These are phyloP conservation scores for Allantophomopsis lycopodina DNA, from an alignment of 2,329 filamentous ascomycete species.

Conservation along the genomic window DNA sequence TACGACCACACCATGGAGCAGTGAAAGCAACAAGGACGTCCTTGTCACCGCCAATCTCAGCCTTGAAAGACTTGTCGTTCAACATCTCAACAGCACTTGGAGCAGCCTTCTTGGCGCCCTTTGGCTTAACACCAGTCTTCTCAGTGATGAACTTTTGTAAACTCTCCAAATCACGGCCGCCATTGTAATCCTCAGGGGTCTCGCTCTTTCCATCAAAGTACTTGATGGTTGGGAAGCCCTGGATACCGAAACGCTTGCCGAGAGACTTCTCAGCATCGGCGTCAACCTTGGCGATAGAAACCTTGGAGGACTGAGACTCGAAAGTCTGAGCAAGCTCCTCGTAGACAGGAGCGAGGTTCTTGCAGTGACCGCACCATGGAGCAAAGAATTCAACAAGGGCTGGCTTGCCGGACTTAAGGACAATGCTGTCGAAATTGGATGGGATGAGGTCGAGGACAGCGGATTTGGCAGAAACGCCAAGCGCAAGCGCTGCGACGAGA, in stretches of 20 bases:
- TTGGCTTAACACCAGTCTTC: slow-evolving; percentile 75
- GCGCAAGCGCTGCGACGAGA: slow-evolving; percentile 37
- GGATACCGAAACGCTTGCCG: slow-evolving; percentile 74
- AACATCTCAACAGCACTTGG: slow-evolving; percentile 69
- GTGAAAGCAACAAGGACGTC: slow-evolving; percentile 93
- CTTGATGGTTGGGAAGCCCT: slow-evolving; percentile 95
- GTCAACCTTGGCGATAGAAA: slow-evolving; percentile 91
- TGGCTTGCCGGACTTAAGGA: slow-evolving; percentile 84
- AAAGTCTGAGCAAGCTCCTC: slow-evolving; percentile 75
- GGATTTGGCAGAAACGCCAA: slow-evolving; percentile 52
- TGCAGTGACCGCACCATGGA: slow-evolving; percentile 99
- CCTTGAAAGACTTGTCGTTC: slow-evolving; percentile 65
- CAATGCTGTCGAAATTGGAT: slow-evolving; percentile 80
- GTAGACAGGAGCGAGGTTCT: slow-evolving; percentile 87
- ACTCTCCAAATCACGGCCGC: slow-evolving; percentile 78
- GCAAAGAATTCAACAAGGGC: slow-evolving; percentile 97
- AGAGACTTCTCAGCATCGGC: slow-evolving; percentile 78
- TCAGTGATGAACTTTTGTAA: slow-evolving; percentile 68
- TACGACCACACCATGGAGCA: slow-evolving; percentile 96
- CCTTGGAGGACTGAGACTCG: slow-evolving; percentile 54
- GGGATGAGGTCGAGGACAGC: slow-evolving; percentile 84
- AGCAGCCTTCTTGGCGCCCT: slow-evolving; percentile 53
- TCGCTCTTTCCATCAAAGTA: slow-evolving; percentile 65
- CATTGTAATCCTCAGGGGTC: slow-evolving; percentile 71
- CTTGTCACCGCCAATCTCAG: slow-evolving; percentile 70